Base-by-base conservation (phyloP, 331 rosid genomes). In the Quercus phellos region DNA sequence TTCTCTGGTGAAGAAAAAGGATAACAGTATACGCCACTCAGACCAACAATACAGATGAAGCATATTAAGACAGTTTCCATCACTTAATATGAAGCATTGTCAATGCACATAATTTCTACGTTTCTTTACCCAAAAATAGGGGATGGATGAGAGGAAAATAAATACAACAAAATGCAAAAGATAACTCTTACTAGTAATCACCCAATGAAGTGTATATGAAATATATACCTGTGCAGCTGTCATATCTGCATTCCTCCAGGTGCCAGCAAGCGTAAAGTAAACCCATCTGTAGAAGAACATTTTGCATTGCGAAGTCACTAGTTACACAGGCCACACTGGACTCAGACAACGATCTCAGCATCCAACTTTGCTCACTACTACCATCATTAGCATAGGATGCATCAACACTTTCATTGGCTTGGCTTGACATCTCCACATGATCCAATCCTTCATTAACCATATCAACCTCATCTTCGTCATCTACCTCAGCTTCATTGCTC, bases 231-330 rank as follows among this genome's bases (percentile, higher is more conserved):
- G 32, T 95, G 98, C 35, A 93, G 90, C 84, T 89, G 87, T 77
- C 88, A 92, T 73, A 95, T 93, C 82, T 89, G 98, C 78, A 88
- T 64, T 80, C 99, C 99, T 66, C 97, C 98, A 21, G 98, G 99
- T 46, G 98, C 99, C 81, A 93, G 74, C 82, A 93, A 78, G 60
- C 97, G 96, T 80, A 95, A 83, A 78, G 96, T 80, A 95, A 83
- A 78, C 97, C 97, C 94, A 95, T 95, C 80, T 93, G 99, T 74
- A 95, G 90, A 80, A 95, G 89, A 77, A 91, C 98, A 82, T 95
- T 95, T 83, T 95, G 99, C 98, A 93, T 95, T 19, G 99, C 96
- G 77, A 87, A 95, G 83, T 95, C 98, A 63, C 93, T 86, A 5
- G 99, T 93, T 80, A 93, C 69, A 79, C 96, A 95, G 43, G 99